Percentiles rank a stretch among this genome's conserved stretches.
Conservation (phyloP, 805 yeast genomes). For the Yamadazyma scolyti region DNA sequence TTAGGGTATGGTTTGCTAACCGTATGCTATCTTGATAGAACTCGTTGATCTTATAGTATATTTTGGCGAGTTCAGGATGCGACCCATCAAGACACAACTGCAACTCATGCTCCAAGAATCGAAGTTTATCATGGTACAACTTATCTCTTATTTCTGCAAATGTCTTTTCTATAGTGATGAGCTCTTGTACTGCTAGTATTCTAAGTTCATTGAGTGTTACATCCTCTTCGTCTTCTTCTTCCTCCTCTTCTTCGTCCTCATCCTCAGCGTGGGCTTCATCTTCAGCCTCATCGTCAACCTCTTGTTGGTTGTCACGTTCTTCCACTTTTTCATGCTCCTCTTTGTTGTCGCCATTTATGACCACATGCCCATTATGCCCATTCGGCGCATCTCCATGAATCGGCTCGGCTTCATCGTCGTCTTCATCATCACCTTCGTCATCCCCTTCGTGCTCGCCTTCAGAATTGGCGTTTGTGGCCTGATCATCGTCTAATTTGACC, state of each 20-base stretch:
- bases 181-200: constrained; percentile 62
- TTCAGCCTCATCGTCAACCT: constrained; percentile 12
- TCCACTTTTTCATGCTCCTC: constrained; percentile 9
- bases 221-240: constrained; percentile 13
- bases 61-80: constrained; percentile 83
- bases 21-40: constrained; percentile 68
- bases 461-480: too few relatives aligned
- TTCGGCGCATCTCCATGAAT: too few relatives aligned
- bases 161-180: constrained; percentile 77
- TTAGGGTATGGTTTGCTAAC: constrained; percentile 37
- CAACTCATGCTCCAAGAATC: constrained; percentile 74
- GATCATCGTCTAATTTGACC: too few relatives aligned
- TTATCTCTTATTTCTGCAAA: constrained; percentile 85
- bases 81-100: constrained; percentile 84
- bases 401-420: constrained; percentile 9
- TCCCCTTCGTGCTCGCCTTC: constrained; percentile 13
- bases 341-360: constrained; percentile 9
- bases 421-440: too few relatives aligned
- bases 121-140: constrained; percentile 78
- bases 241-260: constrained; percentile 11
- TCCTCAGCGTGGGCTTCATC: constrained; percentile 15
- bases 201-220: constrained; percentile 40
- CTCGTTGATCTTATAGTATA: constrained; percentile 66
- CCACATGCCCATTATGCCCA: too few relatives aligned
- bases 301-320: constrained; percentile 5